phyloP scores from a whole-genome alignment of 495 filamentous ascomycete species.

The Cercophora samala region DNA sequence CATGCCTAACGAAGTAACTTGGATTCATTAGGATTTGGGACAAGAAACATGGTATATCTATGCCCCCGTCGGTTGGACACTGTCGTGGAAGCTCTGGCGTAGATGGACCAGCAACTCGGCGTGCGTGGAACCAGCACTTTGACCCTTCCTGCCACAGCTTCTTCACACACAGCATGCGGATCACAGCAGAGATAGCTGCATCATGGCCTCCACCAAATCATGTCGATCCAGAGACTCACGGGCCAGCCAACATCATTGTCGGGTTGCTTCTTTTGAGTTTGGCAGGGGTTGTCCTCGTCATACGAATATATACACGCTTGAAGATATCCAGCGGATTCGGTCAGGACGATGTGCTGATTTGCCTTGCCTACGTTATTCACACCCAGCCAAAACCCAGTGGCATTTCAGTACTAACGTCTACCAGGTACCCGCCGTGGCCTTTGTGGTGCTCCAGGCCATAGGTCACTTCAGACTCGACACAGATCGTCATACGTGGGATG shows the following conservation, averaged over 20 bases:
- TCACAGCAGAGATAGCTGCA: background rate
- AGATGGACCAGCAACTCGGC: background rate
- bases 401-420: background rate
- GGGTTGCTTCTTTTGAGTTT: background rate
- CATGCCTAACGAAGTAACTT: background rate
- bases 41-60: background rate
- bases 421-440: background rate
- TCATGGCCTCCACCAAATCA: background rate
- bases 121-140: background rate
- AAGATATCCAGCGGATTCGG: background rate
- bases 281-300: background rate
- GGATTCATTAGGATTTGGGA: background rate
- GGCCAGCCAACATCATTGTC: background rate
- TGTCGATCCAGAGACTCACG: background rate
- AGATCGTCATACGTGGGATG: constrained; percentile 2
- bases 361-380: background rate
- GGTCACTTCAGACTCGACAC: background rate
- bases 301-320: background rate
- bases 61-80: background rate
- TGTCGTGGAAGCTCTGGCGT: background rate
- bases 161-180: background rate
- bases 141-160: background rate
- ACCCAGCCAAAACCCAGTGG: background rate
- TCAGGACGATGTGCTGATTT: background rate
- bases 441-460: background rate